Evolutionary conservation across 305 asterid species (phyloP).

Genomic region (Ilex paraguariensis): DNA sequence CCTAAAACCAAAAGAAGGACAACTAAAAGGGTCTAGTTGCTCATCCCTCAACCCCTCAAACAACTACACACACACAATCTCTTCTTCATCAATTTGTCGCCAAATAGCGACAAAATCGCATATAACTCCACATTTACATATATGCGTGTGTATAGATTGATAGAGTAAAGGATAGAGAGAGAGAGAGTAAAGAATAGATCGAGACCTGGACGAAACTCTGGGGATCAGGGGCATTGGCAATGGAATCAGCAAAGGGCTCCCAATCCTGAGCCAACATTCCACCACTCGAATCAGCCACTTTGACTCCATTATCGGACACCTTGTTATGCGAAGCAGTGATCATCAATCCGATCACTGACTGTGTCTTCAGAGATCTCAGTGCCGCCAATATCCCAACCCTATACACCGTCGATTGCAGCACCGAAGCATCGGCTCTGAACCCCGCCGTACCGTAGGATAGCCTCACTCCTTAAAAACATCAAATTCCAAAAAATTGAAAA

Average conservation of each 20-base stretch:
- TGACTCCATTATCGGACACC: constrained; percentile 78
- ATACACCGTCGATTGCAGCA: constrained; percentile 70
- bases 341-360: constrained; percentile 70
- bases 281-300: constrained; percentile 79
- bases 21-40: too few relatives aligned
- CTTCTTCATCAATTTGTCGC: too few relatives aligned
- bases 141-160: too few relatives aligned
- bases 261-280: constrained; percentile 91
- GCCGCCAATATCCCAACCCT: constrained; percentile 88
- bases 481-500: background rate
- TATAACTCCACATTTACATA: too few relatives aligned
- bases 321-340: constrained; percentile 90
- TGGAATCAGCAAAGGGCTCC: constrained; percentile 83
- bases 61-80: too few relatives aligned
- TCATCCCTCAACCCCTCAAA: too few relatives aligned
- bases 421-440: constrained; percentile 66
- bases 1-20: too few relatives aligned
- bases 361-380: constrained; percentile 65
- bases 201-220: constrained; percentile 56
- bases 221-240: constrained; percentile 70
- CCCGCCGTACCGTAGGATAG: constrained; percentile 91
- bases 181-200: background rate
- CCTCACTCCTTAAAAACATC: constrained; percentile 37
- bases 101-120: too few relatives aligned
- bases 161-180: background rate